A percentile compares a stretch with the other conserved stretches of the same genome.
These are phyloP conservation scores for Pascua sp. DNA, from an alignment of 1,284 basidiomycete genomes.

Conservation along the genomic window DNA sequence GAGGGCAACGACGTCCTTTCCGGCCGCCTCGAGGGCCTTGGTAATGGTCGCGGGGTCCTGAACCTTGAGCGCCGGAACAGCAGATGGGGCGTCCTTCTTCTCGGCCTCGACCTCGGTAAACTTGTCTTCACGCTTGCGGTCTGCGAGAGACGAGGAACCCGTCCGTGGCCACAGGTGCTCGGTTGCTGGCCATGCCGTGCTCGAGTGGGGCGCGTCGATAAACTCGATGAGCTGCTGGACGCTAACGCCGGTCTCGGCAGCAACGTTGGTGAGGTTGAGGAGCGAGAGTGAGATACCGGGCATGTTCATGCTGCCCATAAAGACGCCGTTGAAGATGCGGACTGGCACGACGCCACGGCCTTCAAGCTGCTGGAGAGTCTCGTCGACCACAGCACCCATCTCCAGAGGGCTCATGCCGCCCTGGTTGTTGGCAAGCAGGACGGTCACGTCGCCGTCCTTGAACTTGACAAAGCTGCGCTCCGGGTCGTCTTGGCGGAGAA, in stretches of 20 bases:
- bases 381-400: conserved; percentile 51
- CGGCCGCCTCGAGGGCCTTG: conserved; percentile 28
- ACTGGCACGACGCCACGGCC: conserved; percentile 41
- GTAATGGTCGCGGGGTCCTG: conserved; percentile 32
- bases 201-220: conserved; percentile 52
- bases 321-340: conserved; percentile 50
- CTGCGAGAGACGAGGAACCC: conserved; percentile 8
- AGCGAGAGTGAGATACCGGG: conserved; percentile 53
- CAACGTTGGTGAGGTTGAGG: conserved; percentile 50
- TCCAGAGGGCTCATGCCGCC: conserved; percentile 53
- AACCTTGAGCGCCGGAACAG: conserved; percentile 17
- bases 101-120: conserved; percentile 38
- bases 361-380: conserved; percentile 47
- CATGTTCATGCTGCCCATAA: conserved; percentile 55
- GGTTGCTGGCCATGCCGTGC: conserved; percentile 50
- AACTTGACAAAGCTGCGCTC: conserved; percentile 52
- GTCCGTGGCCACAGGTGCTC: conserved; percentile 24
- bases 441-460: conserved; percentile 46
- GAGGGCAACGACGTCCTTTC: conserved; percentile 37
- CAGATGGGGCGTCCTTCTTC: conserved; percentile 16
- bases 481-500: conserved; percentile 49
- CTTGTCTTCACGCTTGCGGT: conserved; percentile 30
- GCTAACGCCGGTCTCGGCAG: conserved; percentile 24
- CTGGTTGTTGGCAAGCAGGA: conserved; percentile 52
- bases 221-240: conserved; percentile 45